Evolutionary conservation across 164 flowering plant species (phyloP).

Genomic region (Berberis vulgaris): DNA sequence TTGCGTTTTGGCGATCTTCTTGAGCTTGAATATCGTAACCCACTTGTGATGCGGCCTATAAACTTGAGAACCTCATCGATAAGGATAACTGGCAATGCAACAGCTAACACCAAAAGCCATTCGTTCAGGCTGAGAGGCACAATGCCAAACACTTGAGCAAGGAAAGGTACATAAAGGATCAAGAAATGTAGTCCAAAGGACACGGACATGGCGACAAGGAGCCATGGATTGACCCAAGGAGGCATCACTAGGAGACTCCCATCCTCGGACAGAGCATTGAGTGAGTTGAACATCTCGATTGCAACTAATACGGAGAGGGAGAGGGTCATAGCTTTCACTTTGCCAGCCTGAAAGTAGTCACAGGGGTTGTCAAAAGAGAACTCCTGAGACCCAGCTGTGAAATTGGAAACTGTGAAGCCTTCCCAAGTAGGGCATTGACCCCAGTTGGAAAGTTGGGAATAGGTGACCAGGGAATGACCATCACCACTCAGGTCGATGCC

Average conservation of each 20-base stretch:
- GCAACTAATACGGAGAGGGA: constrained; percentile 87
- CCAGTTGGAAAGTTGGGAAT: constrained; percentile 79
- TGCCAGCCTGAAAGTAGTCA: constrained; percentile 71
- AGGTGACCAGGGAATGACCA: constrained; percentile 72
- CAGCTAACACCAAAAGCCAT: constrained; percentile 67
- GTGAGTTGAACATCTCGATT: constrained; percentile 88
- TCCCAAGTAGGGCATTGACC: constrained; percentile 66
- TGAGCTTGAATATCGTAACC: constrained; percentile 5
- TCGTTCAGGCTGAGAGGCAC: constrained; percentile 81
- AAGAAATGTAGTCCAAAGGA: constrained; percentile 74
- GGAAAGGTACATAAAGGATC: constrained; percentile 78
- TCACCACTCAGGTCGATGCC: constrained; percentile 69
- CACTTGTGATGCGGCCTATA: constrained; percentile 48
- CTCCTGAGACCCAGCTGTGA: constrained; percentile 59
- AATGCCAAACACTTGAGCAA: constrained; percentile 68
- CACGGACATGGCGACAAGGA: constrained; percentile 69
- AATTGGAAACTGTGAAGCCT: constrained; percentile 49
- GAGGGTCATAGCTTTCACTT: constrained; percentile 76
- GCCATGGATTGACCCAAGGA: constrained; percentile 86
- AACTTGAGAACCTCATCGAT: constrained; percentile 74
- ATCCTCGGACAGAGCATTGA: constrained; percentile 81
- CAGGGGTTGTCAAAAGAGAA: constrained; percentile 62
- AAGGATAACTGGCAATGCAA: constrained; percentile 58
- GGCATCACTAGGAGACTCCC: constrained; percentile 72
- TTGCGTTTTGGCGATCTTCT: constrained; percentile 28